Evolutionary conservation across 2,329 filamentous ascomycete species (phyloP).

Genomic region (Penicillium digitatum): DNA sequence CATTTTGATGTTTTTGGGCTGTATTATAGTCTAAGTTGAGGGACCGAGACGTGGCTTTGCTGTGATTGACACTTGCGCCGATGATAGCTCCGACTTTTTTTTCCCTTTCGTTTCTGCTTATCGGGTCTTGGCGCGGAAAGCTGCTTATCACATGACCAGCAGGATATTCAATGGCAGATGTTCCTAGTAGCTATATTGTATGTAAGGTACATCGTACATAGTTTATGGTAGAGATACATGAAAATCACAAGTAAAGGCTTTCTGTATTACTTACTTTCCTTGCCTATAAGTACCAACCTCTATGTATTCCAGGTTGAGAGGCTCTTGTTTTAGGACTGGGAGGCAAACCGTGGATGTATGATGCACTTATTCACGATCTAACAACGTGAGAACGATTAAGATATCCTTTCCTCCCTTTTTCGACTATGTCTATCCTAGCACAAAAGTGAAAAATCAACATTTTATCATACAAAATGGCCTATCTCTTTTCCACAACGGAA

Average conservation of each 20-base stretch:
- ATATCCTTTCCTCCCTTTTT: neutral
- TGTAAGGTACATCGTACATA: neutral
- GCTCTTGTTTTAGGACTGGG: neutral
- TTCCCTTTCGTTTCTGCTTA: conserved; percentile 19
- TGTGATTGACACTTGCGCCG: conserved; percentile 5
- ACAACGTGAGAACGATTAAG: neutral
- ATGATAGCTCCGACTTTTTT: conserved; percentile 26
- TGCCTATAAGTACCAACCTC: no score
- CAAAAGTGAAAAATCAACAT: neutral
- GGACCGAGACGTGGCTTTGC: conserved; percentile 3
- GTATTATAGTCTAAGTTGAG: neutral
- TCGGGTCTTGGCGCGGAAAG: conserved; percentile 24
- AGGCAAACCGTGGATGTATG: neutral
- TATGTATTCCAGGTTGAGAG: neutral
- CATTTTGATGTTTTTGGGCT: conserved; percentile 23
- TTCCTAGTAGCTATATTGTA: neutral
- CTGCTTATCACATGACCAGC: conserved; percentile 19
- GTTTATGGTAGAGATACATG: neutral
- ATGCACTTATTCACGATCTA: neutral
- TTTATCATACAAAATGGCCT: neutral
- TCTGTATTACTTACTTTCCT: neutral
- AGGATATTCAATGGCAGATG: neutral
- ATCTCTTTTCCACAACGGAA: conserved; percentile 13
- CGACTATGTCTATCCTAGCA: no score
- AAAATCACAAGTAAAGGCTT: neutral